Evolutionary conservation across 2,329 filamentous ascomycete species (phyloP).

Genomic region (Uncinocarpus reesii): DNA sequence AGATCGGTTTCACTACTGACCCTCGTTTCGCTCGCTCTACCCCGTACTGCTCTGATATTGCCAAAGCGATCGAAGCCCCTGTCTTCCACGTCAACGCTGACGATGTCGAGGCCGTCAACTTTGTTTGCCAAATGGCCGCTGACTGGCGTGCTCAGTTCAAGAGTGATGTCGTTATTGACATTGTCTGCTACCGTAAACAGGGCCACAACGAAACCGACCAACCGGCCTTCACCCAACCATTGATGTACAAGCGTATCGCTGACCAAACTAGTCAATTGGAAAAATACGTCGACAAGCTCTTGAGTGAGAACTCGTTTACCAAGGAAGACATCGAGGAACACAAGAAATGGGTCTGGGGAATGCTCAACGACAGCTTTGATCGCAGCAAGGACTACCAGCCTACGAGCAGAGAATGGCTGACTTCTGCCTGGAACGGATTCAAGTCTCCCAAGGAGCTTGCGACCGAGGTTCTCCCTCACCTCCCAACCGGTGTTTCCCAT

Average conservation of each 20-base stretch:
- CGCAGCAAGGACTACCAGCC: conserved; percentile 97
- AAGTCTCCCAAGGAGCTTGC: conserved; percentile 97
- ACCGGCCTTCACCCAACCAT: conserved; percentile 96
- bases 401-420: conserved; percentile 95
- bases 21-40: conserved; percentile 95
- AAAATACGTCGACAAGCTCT: conserved; percentile 81
- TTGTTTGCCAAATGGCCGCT: conserved; percentile 89
- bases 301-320: conserved; percentile 82
- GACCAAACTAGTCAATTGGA: conserved; percentile 76
- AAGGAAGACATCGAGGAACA: conserved; percentile 98
- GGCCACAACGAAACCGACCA: conserved; percentile 99
- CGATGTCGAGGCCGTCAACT: conserved; percentile 96
- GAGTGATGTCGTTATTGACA: conserved; percentile 93
- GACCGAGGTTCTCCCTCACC: conserved; percentile 84
- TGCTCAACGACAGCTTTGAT: conserved; percentile 95
- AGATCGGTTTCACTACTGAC: conserved; percentile 99
- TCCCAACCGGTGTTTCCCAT: conserved; percentile 67
- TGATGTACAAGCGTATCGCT: conserved; percentile 98
- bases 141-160: conserved; percentile 99
- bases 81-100: conserved; percentile 99
- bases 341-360: conserved; percentile 99
- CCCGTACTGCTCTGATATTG: conserved; percentile 97
- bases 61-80: conserved; percentile 95
- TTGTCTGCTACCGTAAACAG: conserved; percentile 98
- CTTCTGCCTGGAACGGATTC: conserved; percentile 98